Conservation (phyloP, 495 filamentous ascomycete genomes). For the Aspergillus campestris region DNA sequence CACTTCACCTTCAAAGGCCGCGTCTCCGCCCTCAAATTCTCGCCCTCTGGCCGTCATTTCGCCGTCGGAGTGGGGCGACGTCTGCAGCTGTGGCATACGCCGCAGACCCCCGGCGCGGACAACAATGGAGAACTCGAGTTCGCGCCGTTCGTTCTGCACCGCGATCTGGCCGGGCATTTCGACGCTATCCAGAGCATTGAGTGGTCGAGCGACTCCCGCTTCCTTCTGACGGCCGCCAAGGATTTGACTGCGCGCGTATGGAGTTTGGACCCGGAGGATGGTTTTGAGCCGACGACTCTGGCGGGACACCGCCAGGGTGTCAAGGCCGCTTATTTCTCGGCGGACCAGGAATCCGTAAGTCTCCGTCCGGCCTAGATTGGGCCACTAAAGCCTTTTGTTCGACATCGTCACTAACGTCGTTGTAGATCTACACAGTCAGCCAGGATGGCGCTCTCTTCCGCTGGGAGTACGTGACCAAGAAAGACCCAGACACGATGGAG, state of each 20-base stretch:
- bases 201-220: constrained; percentile 92
- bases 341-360: constrained; percentile 70
- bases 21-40: constrained; percentile 80
- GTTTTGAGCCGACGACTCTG: constrained; percentile 80
- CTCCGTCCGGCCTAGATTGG: constrained; percentile 12
- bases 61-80: constrained; percentile 76
- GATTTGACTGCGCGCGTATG: constrained; percentile 91
- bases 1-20: constrained; percentile 87
- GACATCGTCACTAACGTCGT: constrained; percentile 38
- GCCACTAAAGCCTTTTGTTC: constrained; percentile 27
- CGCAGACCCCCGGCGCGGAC: constrained; percentile 69
- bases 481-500: constrained; percentile 51
- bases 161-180: constrained; percentile 79
- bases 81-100: constrained; percentile 92
- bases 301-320: constrained; percentile 85
- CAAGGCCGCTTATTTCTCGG: constrained; percentile 83
- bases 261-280: constrained; percentile 81
- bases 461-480: constrained; percentile 51
- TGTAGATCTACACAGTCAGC: constrained; percentile 65
- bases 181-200: constrained; percentile 76
- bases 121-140: constrained; percentile 83
- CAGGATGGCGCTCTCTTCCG: constrained; percentile 59
- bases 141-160: constrained; percentile 84
- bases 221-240: constrained; percentile 84
- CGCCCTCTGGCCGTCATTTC: constrained; percentile 84